phyloP scores from a whole-genome alignment of 2,329 filamentous ascomycete genomes.

The Cladosporium sp. region DNA sequence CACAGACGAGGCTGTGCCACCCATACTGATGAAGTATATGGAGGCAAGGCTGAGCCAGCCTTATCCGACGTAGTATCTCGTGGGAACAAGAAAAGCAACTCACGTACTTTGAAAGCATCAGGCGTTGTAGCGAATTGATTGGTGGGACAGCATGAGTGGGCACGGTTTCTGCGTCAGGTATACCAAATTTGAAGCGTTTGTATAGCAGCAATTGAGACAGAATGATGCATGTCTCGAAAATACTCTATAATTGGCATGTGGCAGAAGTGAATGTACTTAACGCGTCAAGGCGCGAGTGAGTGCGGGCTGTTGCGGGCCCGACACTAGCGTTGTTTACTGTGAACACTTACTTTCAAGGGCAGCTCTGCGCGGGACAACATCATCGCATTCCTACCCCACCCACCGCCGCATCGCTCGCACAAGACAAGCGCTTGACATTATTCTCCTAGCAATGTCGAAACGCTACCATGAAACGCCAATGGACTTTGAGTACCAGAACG shows the following conservation, averaged over 20 bases:
- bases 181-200: slow-evolving; percentile 4
- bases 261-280: not conserved
- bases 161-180: not conserved
- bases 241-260: not conserved
- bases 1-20: slow-evolving; percentile 84
- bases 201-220: not conserved
- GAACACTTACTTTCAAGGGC: not conserved
- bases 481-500: slow-evolving; percentile 52
- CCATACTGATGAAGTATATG: slow-evolving; percentile 78
- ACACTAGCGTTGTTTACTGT: not conserved
- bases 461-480: slow-evolving; percentile 45
- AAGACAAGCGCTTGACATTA: not conserved
- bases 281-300: not conserved
- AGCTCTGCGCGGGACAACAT: not conserved
- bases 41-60: slow-evolving; percentile 67
- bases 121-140: slow-evolving; percentile 7
- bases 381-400: not conserved
- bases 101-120: not conserved
- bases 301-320: not conserved
- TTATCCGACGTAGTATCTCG: slow-evolving; percentile 17
- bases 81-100: not conserved
- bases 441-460: slow-evolving; percentile 23
- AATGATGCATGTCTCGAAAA: not conserved
- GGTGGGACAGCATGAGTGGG: not conserved
- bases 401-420: not conserved